Evolutionary conservation across 1,139 yeast genomes (phyloP).

Genomic region (Wickerhamiella pararugosa): DNA sequence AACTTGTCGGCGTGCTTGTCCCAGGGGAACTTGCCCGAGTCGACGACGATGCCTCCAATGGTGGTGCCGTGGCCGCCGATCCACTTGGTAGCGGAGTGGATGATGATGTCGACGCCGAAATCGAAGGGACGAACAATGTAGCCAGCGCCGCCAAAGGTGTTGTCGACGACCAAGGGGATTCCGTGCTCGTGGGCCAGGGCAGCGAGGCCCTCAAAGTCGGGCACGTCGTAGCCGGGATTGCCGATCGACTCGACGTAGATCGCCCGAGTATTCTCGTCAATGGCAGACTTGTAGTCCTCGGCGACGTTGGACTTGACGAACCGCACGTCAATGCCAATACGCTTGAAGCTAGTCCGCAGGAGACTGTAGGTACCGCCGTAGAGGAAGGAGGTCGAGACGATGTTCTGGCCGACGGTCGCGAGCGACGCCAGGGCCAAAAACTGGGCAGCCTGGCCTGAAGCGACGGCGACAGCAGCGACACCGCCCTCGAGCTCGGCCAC

Average conservation of each 20-base stretch:
- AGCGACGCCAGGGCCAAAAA: slow-evolving; percentile 68
- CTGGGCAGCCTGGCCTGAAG: slow-evolving; percentile 96
- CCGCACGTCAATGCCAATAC: slow-evolving; percentile 71
- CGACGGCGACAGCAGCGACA: slow-evolving; percentile 73
- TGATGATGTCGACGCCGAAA: slow-evolving; percentile 74
- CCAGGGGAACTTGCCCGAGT: slow-evolving; percentile 90
- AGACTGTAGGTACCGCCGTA: slow-evolving; percentile 97
- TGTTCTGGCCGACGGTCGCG: slow-evolving; percentile 81
- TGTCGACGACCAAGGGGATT: slow-evolving; percentile 84
- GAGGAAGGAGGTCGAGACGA: slow-evolving; percentile 71
- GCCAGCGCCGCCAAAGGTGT: slow-evolving; percentile 97
- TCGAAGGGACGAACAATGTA: slow-evolving; percentile 71
- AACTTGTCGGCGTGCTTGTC: slow-evolving; percentile 62
- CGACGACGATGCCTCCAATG: slow-evolving; percentile 82
- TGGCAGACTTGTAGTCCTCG: slow-evolving; percentile 53
- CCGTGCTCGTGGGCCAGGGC: slow-evolving; percentile 78
- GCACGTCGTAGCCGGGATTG: slow-evolving; percentile 85
- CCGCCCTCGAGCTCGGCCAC: slow-evolving; percentile 90
- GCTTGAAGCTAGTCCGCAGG: slow-evolving; percentile 79
- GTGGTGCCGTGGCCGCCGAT: slow-evolving; percentile 97
- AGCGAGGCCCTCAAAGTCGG: slow-evolving; percentile 70
- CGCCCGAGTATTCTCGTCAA: slow-evolving; percentile 80
- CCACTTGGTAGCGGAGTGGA: slow-evolving; percentile 95
- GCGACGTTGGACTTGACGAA: slow-evolving; percentile 66
- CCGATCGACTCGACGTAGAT: slow-evolving; percentile 84